Base-by-base conservation (phyloP, 768 basidiomycete genomes). In the Hemileccinum rubropunctum region DNA sequence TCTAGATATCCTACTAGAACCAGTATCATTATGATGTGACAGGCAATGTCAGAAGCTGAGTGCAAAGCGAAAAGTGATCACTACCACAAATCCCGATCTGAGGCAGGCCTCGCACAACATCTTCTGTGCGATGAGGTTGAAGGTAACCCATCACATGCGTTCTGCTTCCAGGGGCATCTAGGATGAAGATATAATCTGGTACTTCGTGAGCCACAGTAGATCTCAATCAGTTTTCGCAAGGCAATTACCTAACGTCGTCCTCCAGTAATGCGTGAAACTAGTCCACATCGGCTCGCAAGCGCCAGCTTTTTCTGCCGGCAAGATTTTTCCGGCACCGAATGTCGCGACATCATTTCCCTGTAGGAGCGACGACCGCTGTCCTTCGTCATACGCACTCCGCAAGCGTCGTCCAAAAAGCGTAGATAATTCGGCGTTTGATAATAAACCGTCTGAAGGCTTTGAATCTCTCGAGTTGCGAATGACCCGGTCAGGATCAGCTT, bases 211-310 rank as follows among this genome's bases (percentile, higher is more conserved):
- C 47, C 10, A 44, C 14, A 12, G 30, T 1, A 18, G 8, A 15
- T 28, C 17, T 40, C 9, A 8, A 21, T 21, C n/a, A 32, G 37
- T 46, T 23, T 38, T 35, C 9, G 7, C 17, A 10, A 21, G 42
- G 23, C 3, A 62, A 73, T 52, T 58, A 88, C 92, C 92, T 62
- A 95, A 64, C 3, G 87, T 86, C 9, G 86, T 71, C 60, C 88
- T 81, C 91, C 91, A 95, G 60, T 84, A 85, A 66, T 90, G 82
- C 1, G 95, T 92, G 61, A 86, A 95, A 62, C 86, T 90, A 33
- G 94, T 95, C 73, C 84, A 98, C 65, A 82, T 78, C 3, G 93
- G 92, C 62, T 95, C 91, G 62, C 78, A 68, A 11, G 68, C 73
- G 4, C 91, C 91, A 17, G 68, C 70, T 49, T 76, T 71, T 10